These are phyloP conservation scores for Mucor saturninus DNA, from an alignment of 371 early-diverging fungal genomes.

Conservation along the genomic window DNA sequence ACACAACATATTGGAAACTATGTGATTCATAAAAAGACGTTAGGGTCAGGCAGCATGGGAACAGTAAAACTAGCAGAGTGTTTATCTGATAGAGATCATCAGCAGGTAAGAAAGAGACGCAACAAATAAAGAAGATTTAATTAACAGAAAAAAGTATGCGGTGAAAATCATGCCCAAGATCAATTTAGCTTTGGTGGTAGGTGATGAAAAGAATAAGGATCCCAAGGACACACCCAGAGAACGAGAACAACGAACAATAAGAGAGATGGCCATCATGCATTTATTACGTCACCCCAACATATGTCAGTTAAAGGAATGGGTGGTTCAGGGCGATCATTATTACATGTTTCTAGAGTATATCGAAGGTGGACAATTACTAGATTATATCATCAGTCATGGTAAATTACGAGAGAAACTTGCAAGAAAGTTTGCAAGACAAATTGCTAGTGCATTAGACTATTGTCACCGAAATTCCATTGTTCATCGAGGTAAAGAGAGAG, in stretches of 20 bases:
- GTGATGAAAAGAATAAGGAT: slow-evolving; percentile 31
- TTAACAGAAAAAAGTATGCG: slow-evolving; percentile 33
- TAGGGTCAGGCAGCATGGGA: slow-evolving; percentile 98
- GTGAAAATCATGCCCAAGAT: slow-evolving; percentile 55
- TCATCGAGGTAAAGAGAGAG: slow-evolving; percentile 25
- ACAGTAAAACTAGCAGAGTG: slow-evolving; percentile 92
- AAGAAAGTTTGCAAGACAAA: slow-evolving; percentile 74
- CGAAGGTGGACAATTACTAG: slow-evolving; percentile 75
- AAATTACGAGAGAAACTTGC: slow-evolving; percentile 76
- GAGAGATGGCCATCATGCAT: slow-evolving; percentile 81
- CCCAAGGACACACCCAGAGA: slow-evolving; percentile 57
- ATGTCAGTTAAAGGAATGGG: slow-evolving; percentile 74
- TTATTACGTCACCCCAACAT: slow-evolving; percentile 83
- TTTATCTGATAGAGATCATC: slow-evolving; percentile 42
- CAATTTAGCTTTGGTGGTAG: slow-evolving; percentile 21
- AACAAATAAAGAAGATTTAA: background rate
- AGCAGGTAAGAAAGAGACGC: slow-evolving; percentile 25
- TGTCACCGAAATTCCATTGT: slow-evolving; percentile 47
- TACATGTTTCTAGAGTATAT: slow-evolving; percentile 90
- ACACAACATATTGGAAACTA: slow-evolving; percentile 44
- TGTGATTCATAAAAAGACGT: slow-evolving; percentile 69
- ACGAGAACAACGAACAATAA: slow-evolving; percentile 73
- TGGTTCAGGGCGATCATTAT: slow-evolving; percentile 72
- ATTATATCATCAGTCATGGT: slow-evolving; percentile 75
- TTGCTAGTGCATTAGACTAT: slow-evolving; percentile 70